These are phyloP conservation scores for Takashimella koratensis DNA, from an alignment of 1,284 basidiomycete genomes.

Conservation along the genomic window DNA sequence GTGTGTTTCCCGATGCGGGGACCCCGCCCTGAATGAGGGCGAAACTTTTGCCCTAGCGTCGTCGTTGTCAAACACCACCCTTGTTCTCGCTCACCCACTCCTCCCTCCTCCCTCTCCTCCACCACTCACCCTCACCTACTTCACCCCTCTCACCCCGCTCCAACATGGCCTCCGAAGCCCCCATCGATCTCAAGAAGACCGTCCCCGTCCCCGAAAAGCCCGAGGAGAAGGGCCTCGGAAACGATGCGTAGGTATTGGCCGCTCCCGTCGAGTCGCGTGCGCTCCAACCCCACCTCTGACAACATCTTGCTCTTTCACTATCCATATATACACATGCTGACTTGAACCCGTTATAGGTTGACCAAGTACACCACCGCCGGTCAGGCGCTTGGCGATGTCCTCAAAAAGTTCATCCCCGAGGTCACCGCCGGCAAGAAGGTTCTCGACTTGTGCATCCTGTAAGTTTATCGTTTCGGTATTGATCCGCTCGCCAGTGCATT, in stretches of 20 bases:
- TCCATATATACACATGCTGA: background rate
- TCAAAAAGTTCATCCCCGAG: slow-evolving; percentile 77
- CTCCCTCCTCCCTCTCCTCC: background rate
- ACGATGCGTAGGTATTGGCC: too few species aligned
- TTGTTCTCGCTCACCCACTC: background rate
- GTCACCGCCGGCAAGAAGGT: slow-evolving; percentile 74
- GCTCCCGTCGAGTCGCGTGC: slow-evolving; percentile 23
- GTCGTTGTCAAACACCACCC: too few species aligned
- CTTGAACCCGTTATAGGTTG: slow-evolving; percentile 25
- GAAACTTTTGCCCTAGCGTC: background rate
- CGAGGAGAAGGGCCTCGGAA: slow-evolving; percentile 46
- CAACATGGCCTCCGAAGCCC: slow-evolving; percentile 24
- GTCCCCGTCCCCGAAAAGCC: slow-evolving; percentile 34
- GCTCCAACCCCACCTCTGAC: background rate
- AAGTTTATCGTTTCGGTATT: slow-evolving; percentile 25
- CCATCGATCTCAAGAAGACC: slow-evolving; percentile 44
- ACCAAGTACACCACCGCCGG: slow-evolving; percentile 71
- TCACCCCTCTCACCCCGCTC: slow-evolving; percentile 3
- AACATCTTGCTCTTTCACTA: background rate
- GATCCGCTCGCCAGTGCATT: too few species aligned
- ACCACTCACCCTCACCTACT: background rate
- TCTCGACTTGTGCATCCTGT: slow-evolving; percentile 81
- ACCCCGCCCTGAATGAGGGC: background rate
- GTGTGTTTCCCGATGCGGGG: background rate
- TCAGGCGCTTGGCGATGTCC: slow-evolving; percentile 79